Base-by-base conservation (phyloP, 495 filamentous ascomycete genomes). In the Neurospora sublineolata region DNA sequence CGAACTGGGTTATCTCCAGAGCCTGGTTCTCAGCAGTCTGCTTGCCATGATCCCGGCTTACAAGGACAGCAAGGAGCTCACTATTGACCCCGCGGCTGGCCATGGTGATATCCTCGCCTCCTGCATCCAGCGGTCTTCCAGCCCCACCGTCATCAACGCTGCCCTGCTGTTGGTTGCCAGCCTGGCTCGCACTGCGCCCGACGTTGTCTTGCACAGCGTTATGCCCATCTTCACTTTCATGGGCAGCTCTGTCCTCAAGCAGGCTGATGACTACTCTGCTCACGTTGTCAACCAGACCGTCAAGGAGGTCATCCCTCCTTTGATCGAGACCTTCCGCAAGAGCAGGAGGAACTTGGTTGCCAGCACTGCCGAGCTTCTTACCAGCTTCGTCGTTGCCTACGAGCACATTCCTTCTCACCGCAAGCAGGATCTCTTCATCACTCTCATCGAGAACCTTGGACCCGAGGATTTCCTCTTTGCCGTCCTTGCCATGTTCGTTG, bases 191-290 rank as follows among this genome's bases (percentile, higher is more conserved):
- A 91, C 93, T 75, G 91, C 91, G 0, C 95, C 95, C 1, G 93
- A 97, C 76, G 81, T 93, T 30, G 92, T 99, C 11, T 85, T 98
- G 69, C 94, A 99, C 78, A 97, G 92, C 72, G 92, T 99, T 69
- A 98, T 99, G 95, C 96, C 96, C 7, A 94, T 99, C 41, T 99
- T 99, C 81, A 97, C 95, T 0, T 97, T 97, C 80, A 97, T 97
- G 92, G 92, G 93, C 42, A 89, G 90, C 37, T 94, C 91, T 36
- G 89, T 97, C 11, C 86, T 99, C 27, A 88, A 91, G 38, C 93
- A 96, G 81, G 90, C 93, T 73, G 95, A 99, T 76, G 94, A 97
- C 46, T 97, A 95, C 80, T 98, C 95, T 6, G 93, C 93, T 4
- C 90, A 96, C 76, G 94, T 98, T 36, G 93, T 97, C 72, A 91